A percentile compares a stretch with the other conserved stretches of the same genome.
phyloP scores from a whole-genome alignment of 805 yeast genomes.

The Wickerhamiella sorbophila region DNA sequence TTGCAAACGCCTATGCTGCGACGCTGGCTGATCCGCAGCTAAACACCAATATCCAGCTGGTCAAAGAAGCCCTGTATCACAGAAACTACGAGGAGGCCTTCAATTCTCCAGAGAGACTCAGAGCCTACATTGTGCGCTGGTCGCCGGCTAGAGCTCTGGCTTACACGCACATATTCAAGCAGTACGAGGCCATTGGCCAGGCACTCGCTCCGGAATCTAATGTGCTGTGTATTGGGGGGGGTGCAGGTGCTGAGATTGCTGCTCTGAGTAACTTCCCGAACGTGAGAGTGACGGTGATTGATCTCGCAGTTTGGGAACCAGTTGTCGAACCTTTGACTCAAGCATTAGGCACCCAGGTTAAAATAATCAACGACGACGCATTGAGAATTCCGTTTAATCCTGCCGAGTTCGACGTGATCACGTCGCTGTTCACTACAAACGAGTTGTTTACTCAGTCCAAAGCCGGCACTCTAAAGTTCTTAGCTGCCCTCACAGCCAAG shows the following conservation, averaged over 20 bases:
- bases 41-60: constrained; percentile 41
- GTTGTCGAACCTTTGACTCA: constrained; percentile 35
- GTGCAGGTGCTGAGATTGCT: constrained; percentile 73
- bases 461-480: constrained; percentile 42
- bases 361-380: constrained; percentile 23
- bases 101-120: constrained; percentile 43
- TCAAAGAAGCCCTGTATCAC: constrained; percentile 54
- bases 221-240: constrained; percentile 68
- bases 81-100: constrained; percentile 63
- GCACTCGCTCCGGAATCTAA: constrained; percentile 24
- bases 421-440: constrained; percentile 73
- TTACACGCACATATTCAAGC: constrained; percentile 51
- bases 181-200: constrained; percentile 31
- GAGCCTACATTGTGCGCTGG: constrained; percentile 77
- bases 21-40: constrained; percentile 19
- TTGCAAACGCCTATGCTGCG: constrained; percentile 16
- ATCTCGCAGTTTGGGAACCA: constrained; percentile 63
- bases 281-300: constrained; percentile 43
- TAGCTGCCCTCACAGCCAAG: constrained; percentile 36
- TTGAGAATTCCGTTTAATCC: constrained; percentile 7
- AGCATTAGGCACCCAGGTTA: constrained; percentile 30
- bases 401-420: constrained; percentile 29
- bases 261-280: constrained; percentile 29
- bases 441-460: constrained; percentile 64
- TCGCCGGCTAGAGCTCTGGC: constrained; percentile 69